phyloP scores from a whole-genome alignment of 1,284 basidiomycete species.

The Amylostereum areolatum region DNA sequence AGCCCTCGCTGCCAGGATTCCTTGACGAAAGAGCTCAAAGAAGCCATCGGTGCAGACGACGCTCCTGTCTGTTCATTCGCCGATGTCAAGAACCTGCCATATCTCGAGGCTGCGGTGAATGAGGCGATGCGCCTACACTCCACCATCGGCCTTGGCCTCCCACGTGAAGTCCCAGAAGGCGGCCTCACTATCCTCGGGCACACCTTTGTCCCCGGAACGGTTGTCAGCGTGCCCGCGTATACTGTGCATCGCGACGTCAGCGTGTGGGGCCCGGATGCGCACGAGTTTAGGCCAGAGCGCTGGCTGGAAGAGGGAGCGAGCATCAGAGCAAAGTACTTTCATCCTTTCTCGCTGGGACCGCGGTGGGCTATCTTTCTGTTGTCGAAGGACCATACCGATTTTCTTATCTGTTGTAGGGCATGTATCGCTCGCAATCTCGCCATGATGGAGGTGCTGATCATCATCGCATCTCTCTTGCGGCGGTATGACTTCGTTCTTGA shows the following conservation, averaged over 20 bases:
- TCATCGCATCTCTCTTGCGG: constrained; percentile 66
- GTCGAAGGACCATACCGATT: no score
- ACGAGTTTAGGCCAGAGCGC: constrained; percentile 70
- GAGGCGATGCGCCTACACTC: constrained; percentile 81
- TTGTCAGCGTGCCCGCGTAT: constrained; percentile 72
- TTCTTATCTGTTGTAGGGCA: no score
- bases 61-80: constrained; percentile 49
- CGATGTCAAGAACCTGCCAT: constrained; percentile 64
- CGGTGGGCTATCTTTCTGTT: neutral
- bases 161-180: constrained; percentile 66
- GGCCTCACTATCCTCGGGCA: constrained; percentile 55
- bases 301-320: constrained; percentile 69
- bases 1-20: constrained; percentile 64
- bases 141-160: constrained; percentile 75
- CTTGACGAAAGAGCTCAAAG: constrained; percentile 79
- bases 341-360: constrained; percentile 2
- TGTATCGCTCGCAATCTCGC: constrained; percentile 77
- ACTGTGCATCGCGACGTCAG: constrained; percentile 68
- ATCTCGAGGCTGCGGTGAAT: constrained; percentile 78
- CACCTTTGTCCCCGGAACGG: constrained; percentile 65
- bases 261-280: constrained; percentile 77
- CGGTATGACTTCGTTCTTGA: constrained; percentile 68
- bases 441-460: constrained; percentile 67
- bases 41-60: constrained; percentile 58
- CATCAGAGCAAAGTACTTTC: constrained; percentile 42